These are phyloP conservation scores for Metschnikowia dekortorum DNA, from an alignment of 805 yeast genomes.

Conservation along the genomic window DNA sequence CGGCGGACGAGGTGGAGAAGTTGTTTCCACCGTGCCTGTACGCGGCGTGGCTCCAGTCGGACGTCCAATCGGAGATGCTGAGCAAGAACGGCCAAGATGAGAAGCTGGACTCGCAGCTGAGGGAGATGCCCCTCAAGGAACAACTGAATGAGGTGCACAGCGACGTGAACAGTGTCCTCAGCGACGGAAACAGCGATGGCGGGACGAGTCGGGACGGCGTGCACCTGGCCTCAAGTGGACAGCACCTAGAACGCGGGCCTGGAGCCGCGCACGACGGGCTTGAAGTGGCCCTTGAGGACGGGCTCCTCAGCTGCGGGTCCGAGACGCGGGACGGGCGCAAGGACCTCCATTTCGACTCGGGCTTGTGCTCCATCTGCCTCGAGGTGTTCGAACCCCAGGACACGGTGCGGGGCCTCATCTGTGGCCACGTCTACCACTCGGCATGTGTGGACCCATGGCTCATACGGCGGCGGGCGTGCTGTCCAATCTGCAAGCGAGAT, in stretches of 20 bases:
- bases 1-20: conserved; percentile 55
- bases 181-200: neutral
- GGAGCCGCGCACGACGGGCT: too few relatives aligned
- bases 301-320: neutral
- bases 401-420: conserved; percentile 64
- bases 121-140: neutral
- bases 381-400: conserved; percentile 62
- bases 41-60: conserved; percentile 54
- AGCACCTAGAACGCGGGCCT: too few relatives aligned
- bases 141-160: neutral
- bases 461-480: conserved; percentile 66
- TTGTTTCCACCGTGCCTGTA: conserved; percentile 58
- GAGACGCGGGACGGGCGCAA: neutral
- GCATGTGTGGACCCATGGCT: conserved; percentile 83
- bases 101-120: too few relatives aligned
- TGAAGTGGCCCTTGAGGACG: neutral
- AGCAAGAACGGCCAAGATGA: neutral
- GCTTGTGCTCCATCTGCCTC: conserved; percentile 74
- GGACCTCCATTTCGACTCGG: conserved; percentile 56
- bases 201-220: too few relatives aligned
- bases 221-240: too few relatives aligned
- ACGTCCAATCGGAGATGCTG: conserved; percentile 16
- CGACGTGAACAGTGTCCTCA: neutral
- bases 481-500: conserved; percentile 79
- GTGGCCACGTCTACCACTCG: conserved; percentile 81